Conservation (phyloP, 1,284 basidiomycete species). For the Apiotrichum veenhuisii region DNA sequence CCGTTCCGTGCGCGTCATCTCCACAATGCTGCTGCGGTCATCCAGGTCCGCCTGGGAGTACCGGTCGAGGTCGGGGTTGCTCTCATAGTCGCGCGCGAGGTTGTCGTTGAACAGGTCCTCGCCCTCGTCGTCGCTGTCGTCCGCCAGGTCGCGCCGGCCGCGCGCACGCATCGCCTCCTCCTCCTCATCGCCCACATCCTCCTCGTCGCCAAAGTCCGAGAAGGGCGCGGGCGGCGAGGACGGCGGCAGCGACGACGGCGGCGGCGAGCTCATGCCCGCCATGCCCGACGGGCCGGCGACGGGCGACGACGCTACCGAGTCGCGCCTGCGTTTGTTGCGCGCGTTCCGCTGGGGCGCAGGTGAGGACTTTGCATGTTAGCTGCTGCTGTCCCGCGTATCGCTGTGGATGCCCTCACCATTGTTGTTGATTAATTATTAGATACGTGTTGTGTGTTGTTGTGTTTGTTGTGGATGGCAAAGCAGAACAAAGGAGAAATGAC, state of each 20-base stretch:
- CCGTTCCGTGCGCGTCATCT: slow-evolving; percentile 68
- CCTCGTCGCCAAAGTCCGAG: slow-evolving; percentile 81
- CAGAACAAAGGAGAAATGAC: background rate
- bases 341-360: background rate
- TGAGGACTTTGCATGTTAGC: background rate
- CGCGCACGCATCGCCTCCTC: slow-evolving; percentile 57
- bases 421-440: too few species aligned
- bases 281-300: slow-evolving; percentile 33
- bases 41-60: slow-evolving; percentile 87
- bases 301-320: background rate
- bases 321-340: slow-evolving; percentile 15
- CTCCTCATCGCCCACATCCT: slow-evolving; percentile 68
- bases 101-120: slow-evolving; percentile 89
- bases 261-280: slow-evolving; percentile 33
- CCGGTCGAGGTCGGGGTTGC: slow-evolving; percentile 73
- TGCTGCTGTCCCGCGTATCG: too few species aligned
- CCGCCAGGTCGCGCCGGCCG: slow-evolving; percentile 57
- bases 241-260: slow-evolving; percentile 48
- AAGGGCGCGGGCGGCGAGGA: slow-evolving; percentile 75
- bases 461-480: background rate
- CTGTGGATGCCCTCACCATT: too few species aligned
- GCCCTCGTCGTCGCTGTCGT: slow-evolving; percentile 61
- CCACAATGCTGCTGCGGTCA: slow-evolving; percentile 73
- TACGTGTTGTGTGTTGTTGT: background rate
- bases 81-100: slow-evolving; percentile 82